Evolutionary conservation across 202 grass and related monocot genomes (phyloP).

Genomic region (Setaria viridis): DNA sequence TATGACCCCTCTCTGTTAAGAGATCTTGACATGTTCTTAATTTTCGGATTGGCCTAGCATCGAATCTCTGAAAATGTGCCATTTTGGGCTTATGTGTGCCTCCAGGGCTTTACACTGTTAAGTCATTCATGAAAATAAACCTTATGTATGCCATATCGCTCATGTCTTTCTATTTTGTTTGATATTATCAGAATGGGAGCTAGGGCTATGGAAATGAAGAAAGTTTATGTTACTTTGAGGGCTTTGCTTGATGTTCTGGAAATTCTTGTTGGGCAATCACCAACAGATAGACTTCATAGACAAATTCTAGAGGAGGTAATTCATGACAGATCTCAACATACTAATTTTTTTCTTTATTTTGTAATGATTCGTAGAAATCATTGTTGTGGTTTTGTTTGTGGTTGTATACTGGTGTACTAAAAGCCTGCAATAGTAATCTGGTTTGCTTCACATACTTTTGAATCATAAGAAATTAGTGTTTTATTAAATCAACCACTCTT

Average conservation of each 20-base stretch:
- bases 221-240: slow-evolving; percentile 83
- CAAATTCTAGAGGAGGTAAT: slow-evolving; percentile 93
- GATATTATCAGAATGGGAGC: slow-evolving; percentile 61
- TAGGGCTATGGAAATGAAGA: slow-evolving; percentile 78
- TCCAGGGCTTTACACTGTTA: too few relatives aligned
- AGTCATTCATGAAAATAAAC: not conserved
- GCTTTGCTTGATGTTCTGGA: slow-evolving; percentile 89
- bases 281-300: slow-evolving; percentile 67
- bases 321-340: not conserved
- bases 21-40: not conserved
- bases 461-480: not conserved
- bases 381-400: not conserved
- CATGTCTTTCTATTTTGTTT: slow-evolving; percentile 39
- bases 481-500: slow-evolving; percentile 34
- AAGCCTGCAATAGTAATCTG: not conserved
- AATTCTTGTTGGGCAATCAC: slow-evolving; percentile 66
- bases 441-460: slow-evolving; percentile 30
- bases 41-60: not conserved
- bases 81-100: not conserved
- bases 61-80: not conserved
- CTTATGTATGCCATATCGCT: slow-evolving; percentile 20
- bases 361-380: not conserved
- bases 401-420: slow-evolving; percentile 17
- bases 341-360: not conserved
- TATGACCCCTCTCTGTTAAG: slow-evolving; percentile 47